A percentile compares a stretch with the other conserved stretches of the same genome.
Evolutionary conservation across 1,139 yeast genomes (phyloP).

Genomic region (Arxiozyma heterogenica): DNA sequence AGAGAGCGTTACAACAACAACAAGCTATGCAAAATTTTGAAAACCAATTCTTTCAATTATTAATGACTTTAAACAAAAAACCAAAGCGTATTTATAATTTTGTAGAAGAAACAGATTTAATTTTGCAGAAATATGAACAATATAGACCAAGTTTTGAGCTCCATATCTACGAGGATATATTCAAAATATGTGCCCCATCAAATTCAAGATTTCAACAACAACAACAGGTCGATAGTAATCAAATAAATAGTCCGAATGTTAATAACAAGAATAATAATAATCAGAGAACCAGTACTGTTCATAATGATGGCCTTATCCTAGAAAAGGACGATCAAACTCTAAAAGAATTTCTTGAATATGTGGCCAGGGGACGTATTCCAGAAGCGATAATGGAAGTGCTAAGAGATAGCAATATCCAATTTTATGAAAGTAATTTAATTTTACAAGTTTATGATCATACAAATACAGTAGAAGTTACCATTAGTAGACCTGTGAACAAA

Average conservation of each 20-base stretch:
- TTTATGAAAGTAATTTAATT: slow-evolving; percentile 85
- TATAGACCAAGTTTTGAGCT: slow-evolving; percentile 77
- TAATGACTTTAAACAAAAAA: slow-evolving; percentile 28
- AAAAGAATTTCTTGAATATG: slow-evolving; percentile 68
- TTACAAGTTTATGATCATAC: slow-evolving; percentile 77
- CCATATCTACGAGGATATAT: slow-evolving; percentile 86
- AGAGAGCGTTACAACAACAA: slow-evolving; percentile 34
- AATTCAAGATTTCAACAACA: slow-evolving; percentile 34
- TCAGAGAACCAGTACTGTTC: neutral
- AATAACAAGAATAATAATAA: neutral
- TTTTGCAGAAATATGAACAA: slow-evolving; percentile 68
- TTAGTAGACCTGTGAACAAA: slow-evolving; percentile 3
- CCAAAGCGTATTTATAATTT: slow-evolving; percentile 46
- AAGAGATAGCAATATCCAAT: slow-evolving; percentile 71
- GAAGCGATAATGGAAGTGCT: slow-evolving; percentile 82
- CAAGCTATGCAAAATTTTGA: slow-evolving; percentile 39
- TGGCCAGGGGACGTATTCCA: slow-evolving; percentile 76
- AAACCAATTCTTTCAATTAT: slow-evolving; percentile 32
- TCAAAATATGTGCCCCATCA: slow-evolving; percentile 39
- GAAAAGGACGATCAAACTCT: slow-evolving; percentile 77
- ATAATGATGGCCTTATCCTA: slow-evolving; percentile 59
- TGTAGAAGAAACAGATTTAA: slow-evolving; percentile 62
- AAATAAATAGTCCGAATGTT: too few species aligned
- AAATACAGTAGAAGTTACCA: slow-evolving; percentile 29
- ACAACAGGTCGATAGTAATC: slow-evolving; percentile 26